Conservation (phyloP, 2,329 filamentous ascomycete genomes). For the Penicillium sp. region DNA sequence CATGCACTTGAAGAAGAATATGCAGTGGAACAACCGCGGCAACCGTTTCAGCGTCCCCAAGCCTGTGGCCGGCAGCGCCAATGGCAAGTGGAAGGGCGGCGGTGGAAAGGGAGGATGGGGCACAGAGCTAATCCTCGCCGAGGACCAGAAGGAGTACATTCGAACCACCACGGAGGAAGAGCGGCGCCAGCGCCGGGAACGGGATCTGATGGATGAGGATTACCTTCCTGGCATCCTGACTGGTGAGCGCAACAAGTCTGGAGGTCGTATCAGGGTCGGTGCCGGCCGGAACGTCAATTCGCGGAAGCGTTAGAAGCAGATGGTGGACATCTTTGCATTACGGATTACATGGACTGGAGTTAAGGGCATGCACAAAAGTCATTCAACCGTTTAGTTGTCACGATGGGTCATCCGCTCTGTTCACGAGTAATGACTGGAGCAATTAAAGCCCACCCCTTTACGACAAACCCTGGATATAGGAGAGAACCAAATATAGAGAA, state of each 20-base stretch:
- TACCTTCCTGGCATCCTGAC: conserved; percentile 83
- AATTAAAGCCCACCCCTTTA: conserved; percentile 11
- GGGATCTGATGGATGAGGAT: conserved; percentile 93
- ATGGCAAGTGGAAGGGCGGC: conserved; percentile 67
- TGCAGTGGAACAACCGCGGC: conserved; percentile 92
- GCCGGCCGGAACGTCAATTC: conserved; percentile 86
- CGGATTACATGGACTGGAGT: conserved; percentile 27
- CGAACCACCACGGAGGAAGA: conserved; percentile 65
- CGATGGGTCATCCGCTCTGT: conserved; percentile 9
- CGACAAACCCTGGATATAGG: conserved; percentile 27
- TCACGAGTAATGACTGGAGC: conserved; percentile 21
- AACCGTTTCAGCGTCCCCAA: conserved; percentile 94
- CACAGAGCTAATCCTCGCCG: conserved; percentile 76
- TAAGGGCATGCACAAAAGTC: conserved; percentile 24
- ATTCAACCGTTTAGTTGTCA: conserved; percentile 15
- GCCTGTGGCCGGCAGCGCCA: conserved; percentile 77
- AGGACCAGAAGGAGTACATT: conserved; percentile 94
- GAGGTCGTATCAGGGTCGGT: conserved; percentile 75
- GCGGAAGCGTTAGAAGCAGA: conserved; percentile 52
- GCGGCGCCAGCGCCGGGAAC: conserved; percentile 62
- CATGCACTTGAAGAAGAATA: conserved; percentile 88
- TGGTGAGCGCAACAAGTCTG: conserved; percentile 68
- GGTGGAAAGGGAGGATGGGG: conserved; percentile 91
- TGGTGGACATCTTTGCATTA: conserved; percentile 24
- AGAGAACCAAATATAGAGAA: conserved; percentile 16